Evolutionary conservation across 371 early-diverging fungal species (phyloP), one percentile per base, ranked within the genome.

Genomic region (Mucor racemosus): DNA sequence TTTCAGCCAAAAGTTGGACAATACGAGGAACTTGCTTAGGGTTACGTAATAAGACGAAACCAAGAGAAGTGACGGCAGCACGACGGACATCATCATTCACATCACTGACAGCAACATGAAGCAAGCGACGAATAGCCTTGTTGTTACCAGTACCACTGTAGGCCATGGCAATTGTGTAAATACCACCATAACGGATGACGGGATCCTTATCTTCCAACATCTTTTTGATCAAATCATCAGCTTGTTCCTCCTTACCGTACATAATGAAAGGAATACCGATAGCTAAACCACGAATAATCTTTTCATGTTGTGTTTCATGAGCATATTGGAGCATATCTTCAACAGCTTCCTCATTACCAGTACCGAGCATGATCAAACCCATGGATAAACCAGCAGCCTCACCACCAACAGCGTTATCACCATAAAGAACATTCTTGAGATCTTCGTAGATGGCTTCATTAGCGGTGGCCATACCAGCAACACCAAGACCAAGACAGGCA

Each of bases 41-140:
- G 26, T 92, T 90, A 42, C 94, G 89, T 80, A 94, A 90, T 11
- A 99, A 86, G 26, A 99, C 87, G 74, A 99, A 97, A 35, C 99
- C 99, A 35, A 99, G 90, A 5, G 96, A 92, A 13, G 97, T 97
- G 44, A 99, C 99, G 17, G 99, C 97, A 4, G 97, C 96, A 57
- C 99, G 92, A 62, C 99, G 94, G 5, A 99, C 99, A 80, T 99
- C 99, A 69, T 99, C 99, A 77, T 94, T 97, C 54, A 96, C 96
- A 79, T 99, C 99, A 62, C 93, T 94, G 19, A 99, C 98, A 60
- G 99, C 97, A 31, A 97, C 91, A 70, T 99, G 98, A 57, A 99
- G 91, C 62, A 96, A 88, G 26, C 91, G 88, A 46, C 93, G 90
- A 56, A 99, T 94, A 5, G 98, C 97, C 77, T 92, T 91, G 85